A percentile compares a stretch with the other conserved stretches of the same genome.
Evolutionary conservation across 768 basidiomycete genomes (phyloP).

Genomic region (Mycena kentingensis): DNA sequence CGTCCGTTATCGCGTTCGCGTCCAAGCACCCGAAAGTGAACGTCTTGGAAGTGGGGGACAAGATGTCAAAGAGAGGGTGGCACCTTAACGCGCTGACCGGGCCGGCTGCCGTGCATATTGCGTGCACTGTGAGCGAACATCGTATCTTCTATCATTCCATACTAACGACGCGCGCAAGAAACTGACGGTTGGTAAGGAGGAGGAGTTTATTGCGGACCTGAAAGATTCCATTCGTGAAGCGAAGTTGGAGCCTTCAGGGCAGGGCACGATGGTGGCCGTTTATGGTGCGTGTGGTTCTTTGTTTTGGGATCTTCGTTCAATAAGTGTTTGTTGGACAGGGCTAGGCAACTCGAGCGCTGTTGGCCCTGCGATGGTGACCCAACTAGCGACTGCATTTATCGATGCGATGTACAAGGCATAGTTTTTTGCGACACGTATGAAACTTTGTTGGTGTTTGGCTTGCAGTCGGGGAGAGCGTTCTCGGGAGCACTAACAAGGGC

Average conservation of each 20-base stretch:
- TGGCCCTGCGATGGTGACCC: slow-evolving; percentile 77
- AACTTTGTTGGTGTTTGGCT: not conserved
- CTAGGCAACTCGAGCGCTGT: slow-evolving; percentile 81
- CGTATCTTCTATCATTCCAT: not conserved
- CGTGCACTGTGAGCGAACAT: slow-evolving; percentile 79
- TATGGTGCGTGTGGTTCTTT: slow-evolving; percentile 64
- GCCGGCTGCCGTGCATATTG: slow-evolving; percentile 88
- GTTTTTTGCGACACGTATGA: not conserved
- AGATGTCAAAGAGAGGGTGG: slow-evolving; percentile 86
- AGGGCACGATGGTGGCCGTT: slow-evolving; percentile 87
- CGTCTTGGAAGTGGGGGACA: slow-evolving; percentile 88
- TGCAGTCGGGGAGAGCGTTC: too few relatives aligned
- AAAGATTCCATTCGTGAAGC: slow-evolving; percentile 76
- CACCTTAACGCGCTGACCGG: slow-evolving; percentile 82
- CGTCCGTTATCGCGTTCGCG: slow-evolving; percentile 89
- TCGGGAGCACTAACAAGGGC: too few relatives aligned
- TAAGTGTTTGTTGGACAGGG: slow-evolving; percentile 43
- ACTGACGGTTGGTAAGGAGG: slow-evolving; percentile 74
- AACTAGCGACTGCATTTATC: slow-evolving; percentile 77
- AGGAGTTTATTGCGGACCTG: slow-evolving; percentile 82
- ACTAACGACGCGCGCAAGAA: slow-evolving; percentile 29
- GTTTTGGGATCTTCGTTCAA: slow-evolving; percentile 1
- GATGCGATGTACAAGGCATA: slow-evolving; percentile 82
- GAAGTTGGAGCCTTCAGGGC: slow-evolving; percentile 61
- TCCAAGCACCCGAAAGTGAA: slow-evolving; percentile 63